Base-by-base conservation (phyloP, 805 yeast genomes). In the Sporopachydermia quercuum region DNA sequence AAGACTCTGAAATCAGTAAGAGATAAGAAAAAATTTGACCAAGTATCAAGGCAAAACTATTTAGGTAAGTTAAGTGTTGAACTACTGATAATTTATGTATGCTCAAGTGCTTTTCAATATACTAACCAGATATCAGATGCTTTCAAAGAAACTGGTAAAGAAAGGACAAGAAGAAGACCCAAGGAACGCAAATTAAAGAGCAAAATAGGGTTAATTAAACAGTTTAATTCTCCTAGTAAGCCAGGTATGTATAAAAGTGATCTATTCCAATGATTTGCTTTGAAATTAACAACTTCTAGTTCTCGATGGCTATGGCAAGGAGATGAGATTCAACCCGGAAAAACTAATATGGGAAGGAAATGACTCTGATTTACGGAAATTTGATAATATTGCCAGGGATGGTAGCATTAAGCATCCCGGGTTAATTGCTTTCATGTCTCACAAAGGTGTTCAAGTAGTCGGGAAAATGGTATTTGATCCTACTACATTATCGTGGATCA, bases 281-380 rank as follows among this genome's bases (percentile, higher is more conserved):
- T 23, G 13, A 23, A 8, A 23, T n/a, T 23, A 23, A 23, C 30
- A n/a, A 23, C 30, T n/a, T 23, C 8, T n/a, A 23, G 37, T 42
- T 15, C 39, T 39, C 4, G 49, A 47, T 18, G 57, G 45, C 13
- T 36, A 38, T 8, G 30, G 38, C 37, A 62, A 63, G 3, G 60
- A 60, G 33, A 74, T 78, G 76, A 61, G 59, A 37, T 78, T 63
- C 49, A 75, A 78, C 46, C 67, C 76, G 1, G 54, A 55, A 13
- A 59, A 64, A 37, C 61, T 62, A 46, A 58, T 60, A 36, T 78
- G 84, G 85, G 77, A 71, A 47, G 83, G 83, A 3, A 76, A 77
- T 48, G 79, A 77, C 34, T 66, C 63, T 19, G 81, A 74, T 16
- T 53, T 74, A 37, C 47, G 62, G 23, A 60, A 65, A 34, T 77